phyloP scores from a whole-genome alignment of 371 early-diverging fungal species.

The Funneliformis caledonium region DNA sequence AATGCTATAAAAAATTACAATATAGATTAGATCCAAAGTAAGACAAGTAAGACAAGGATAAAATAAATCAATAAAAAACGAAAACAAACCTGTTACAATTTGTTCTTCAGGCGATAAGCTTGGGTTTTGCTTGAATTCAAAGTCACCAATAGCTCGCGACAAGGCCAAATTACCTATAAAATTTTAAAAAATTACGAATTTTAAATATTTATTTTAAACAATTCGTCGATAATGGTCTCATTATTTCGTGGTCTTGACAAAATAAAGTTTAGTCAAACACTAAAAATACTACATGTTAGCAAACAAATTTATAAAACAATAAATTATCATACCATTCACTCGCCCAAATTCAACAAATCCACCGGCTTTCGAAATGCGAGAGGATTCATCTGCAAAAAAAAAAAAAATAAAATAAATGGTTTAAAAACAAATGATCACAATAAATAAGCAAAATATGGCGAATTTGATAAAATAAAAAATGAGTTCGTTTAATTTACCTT shows the following conservation, averaged over 20 bases:
- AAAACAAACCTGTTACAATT: slow-evolving; percentile 75
- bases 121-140: slow-evolving; percentile 87
- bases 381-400: slow-evolving; percentile 63
- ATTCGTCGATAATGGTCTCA: background rate
- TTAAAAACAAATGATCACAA: background rate
- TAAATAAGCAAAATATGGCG: background rate
- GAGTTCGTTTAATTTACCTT: slow-evolving; percentile 43
- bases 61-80: background rate
- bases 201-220: background rate
- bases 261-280: background rate
- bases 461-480: background rate
- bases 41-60: background rate
- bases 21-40: background rate
- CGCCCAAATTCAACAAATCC: slow-evolving; percentile 95
- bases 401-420: background rate
- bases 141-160: slow-evolving; percentile 96
- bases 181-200: background rate
- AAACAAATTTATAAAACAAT: background rate
- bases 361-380: slow-evolving; percentile 86
- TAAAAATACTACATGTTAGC: background rate
- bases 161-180: slow-evolving; percentile 83
- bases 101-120: slow-evolving; percentile 82
- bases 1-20: slow-evolving; percentile 53
- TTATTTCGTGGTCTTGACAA: background rate
- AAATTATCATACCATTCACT: slow-evolving; percentile 79